phyloP scores from a whole-genome alignment of 768 basidiomycete genomes.

The Lyophyllum shimeji region DNA sequence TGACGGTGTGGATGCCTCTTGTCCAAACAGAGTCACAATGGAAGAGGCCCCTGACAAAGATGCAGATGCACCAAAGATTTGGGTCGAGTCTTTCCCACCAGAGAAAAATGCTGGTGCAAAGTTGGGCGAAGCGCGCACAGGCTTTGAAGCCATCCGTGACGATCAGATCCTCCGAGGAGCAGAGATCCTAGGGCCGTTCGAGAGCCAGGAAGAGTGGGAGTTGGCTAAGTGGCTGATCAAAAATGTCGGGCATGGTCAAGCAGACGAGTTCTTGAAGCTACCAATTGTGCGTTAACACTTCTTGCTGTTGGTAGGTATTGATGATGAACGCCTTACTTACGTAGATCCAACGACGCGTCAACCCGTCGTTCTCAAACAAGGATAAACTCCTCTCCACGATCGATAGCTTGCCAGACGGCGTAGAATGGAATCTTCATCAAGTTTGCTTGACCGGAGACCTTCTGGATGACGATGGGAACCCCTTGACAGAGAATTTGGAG shows the following conservation, averaged over 20 bases:
- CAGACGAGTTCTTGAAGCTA: conserved; percentile 28
- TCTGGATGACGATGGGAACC: background rate
- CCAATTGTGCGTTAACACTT: conserved; percentile 19
- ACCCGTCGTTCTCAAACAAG: conserved; percentile 5
- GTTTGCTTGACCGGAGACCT: background rate
- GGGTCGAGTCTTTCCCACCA: too few relatives aligned
- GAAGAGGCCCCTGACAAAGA: too few relatives aligned
- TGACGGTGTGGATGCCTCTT: too few relatives aligned
- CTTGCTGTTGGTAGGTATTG: background rate
- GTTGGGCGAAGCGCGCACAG: background rate
- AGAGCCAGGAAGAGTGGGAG: conserved; percentile 25
- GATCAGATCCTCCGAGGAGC: background rate
- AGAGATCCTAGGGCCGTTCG: conserved; percentile 22
- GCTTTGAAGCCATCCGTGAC: background rate
- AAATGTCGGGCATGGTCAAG: conserved; percentile 26
- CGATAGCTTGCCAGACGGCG: background rate
- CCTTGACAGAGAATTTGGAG: background rate
- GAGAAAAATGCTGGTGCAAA: too few relatives aligned
- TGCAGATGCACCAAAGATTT: too few relatives aligned
- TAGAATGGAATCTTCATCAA: background rate
- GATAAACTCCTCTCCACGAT: background rate
- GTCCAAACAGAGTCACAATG: too few relatives aligned
- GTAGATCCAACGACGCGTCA: background rate
- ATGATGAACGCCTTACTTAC: background rate
- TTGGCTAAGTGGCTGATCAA: too few relatives aligned